Percentiles rank a stretch among this genome's conserved stretches.
These are phyloP conservation scores for Gaertneriomyces sp. DNA, from an alignment of 192 early-diverging fungal genomes.

Conservation along the genomic window DNA sequence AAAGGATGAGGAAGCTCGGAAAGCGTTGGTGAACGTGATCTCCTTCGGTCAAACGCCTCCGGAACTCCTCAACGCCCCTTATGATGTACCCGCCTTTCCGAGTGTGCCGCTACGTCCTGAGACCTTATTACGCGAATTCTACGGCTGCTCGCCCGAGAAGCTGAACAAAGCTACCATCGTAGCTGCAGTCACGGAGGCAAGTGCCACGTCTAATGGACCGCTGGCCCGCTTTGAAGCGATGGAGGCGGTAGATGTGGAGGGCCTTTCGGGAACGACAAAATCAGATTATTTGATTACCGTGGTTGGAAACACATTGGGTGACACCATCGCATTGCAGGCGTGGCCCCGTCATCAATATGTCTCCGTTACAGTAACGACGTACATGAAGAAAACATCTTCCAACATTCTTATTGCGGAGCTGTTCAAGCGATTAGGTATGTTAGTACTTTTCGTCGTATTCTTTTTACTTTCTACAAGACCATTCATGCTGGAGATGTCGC, in stretches of 20 bases:
- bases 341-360: constrained; percentile 12
- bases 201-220: background rate
- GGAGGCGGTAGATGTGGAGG: background rate
- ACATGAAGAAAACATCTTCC: background rate
- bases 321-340: constrained; percentile 1
- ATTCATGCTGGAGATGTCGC: background rate
- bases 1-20: background rate
- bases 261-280: constrained; percentile 1
- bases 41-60: constrained; percentile 8
- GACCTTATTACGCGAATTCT: constrained; percentile 11
- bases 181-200: background rate
- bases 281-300: background rate
- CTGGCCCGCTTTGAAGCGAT: background rate
- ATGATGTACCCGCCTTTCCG: background rate
- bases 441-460: background rate
- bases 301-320: constrained; percentile 1
- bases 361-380: background rate
- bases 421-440: background rate
- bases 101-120: background rate
- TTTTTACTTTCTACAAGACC: background rate
- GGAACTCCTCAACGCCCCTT: constrained; percentile 14
- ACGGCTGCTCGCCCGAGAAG: constrained; percentile 1
- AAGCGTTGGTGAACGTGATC: background rate
- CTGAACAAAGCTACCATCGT: background rate
- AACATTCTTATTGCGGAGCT: background rate